Conservation (phyloP, 2,329 filamentous ascomycete genomes). For the Fusarium sterilihyphosum region DNA sequence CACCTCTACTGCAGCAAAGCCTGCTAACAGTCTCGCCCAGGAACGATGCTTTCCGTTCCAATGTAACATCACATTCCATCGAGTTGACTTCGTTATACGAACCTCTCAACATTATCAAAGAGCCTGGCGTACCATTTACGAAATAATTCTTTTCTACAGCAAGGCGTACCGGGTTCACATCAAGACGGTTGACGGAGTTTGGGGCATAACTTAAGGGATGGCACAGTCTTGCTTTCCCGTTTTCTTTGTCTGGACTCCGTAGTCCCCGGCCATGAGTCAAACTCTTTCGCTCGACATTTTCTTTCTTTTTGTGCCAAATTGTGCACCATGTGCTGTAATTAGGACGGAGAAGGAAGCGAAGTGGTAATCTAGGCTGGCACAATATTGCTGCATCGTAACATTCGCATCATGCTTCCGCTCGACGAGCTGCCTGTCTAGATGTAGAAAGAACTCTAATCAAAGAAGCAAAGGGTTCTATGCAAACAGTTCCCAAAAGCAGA, state of each 20-base stretch:
- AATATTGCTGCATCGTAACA: constrained; percentile 12
- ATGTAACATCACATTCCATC: constrained; percentile 36
- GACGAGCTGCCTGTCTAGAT: constrained; percentile 2
- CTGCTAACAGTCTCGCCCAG: constrained; percentile 21
- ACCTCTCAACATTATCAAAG: constrained; percentile 10
- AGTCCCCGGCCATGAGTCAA: constrained; percentile 19
- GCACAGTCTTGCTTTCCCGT: constrained; percentile 20
- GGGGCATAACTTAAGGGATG: constrained; percentile 26
- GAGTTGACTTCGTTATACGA: constrained; percentile 30
- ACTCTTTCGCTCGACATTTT: constrained; percentile 22
- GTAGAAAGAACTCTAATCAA: constrained; percentile 4
- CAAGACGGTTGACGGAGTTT: constrained; percentile 39
- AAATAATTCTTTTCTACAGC: constrained; percentile 40
- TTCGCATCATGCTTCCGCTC: constrained; percentile 5
- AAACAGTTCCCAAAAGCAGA: background rate
- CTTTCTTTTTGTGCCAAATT: constrained; percentile 23
- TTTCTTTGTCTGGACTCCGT: constrained; percentile 29
- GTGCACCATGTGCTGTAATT: constrained; percentile 21
- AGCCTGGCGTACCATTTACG: constrained; percentile 39
- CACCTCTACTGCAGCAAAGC: background rate
- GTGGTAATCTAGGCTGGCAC: background rate
- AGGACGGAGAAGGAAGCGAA: constrained; percentile 15
- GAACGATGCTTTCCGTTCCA: constrained; percentile 23
- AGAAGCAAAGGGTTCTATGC: constrained; percentile 10
- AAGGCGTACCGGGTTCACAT: constrained; percentile 41